Percentiles rank a stretch among this genome's conserved stretches.
phyloP scores from a whole-genome alignment of 1,284 basidiomycete species.

The Tranzscheliella williamsii region DNA sequence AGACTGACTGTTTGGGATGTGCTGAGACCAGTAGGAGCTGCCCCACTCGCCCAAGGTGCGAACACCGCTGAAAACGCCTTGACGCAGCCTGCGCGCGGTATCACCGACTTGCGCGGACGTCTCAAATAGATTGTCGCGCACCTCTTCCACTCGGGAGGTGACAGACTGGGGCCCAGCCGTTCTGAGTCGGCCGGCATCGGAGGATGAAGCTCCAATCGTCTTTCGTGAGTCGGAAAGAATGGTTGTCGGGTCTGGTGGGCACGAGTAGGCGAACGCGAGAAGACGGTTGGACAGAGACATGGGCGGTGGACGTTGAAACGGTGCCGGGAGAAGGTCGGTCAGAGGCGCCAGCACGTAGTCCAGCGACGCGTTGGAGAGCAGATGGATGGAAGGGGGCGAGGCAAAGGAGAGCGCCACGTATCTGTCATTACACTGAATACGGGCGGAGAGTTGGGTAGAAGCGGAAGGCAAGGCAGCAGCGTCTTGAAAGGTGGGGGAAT shows the following conservation, averaged over 20 bases:
- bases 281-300: conserved; percentile 28
- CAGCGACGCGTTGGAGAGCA: conserved; percentile 13
- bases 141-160: conserved; percentile 17
- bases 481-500: background rate
- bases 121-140: conserved; percentile 37
- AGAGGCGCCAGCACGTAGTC: conserved; percentile 15
- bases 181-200: conserved; percentile 5
- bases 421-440: conserved; percentile 18
- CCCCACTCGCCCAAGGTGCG: conserved; percentile 37
- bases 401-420: conserved; percentile 28
- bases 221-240: conserved; percentile 13
- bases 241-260: conserved; percentile 1
- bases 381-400: conserved; percentile 20
- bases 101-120: conserved; percentile 34
- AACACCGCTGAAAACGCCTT: conserved; percentile 34
- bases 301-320: conserved; percentile 3
- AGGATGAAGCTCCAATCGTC: conserved; percentile 3
- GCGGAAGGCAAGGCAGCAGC: background rate
- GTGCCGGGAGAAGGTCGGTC: conserved; percentile 5
- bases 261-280: conserved; percentile 16
- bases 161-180: conserved; percentile 1
- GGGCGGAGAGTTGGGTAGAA: conserved; percentile 7
- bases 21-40: conserved; percentile 23
- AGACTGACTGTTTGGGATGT: conserved; percentile 11
- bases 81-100: conserved; percentile 32